These are phyloP conservation scores for Trapa bicornis DNA, from an alignment of 345 rosid species.

Conservation along the genomic window DNA sequence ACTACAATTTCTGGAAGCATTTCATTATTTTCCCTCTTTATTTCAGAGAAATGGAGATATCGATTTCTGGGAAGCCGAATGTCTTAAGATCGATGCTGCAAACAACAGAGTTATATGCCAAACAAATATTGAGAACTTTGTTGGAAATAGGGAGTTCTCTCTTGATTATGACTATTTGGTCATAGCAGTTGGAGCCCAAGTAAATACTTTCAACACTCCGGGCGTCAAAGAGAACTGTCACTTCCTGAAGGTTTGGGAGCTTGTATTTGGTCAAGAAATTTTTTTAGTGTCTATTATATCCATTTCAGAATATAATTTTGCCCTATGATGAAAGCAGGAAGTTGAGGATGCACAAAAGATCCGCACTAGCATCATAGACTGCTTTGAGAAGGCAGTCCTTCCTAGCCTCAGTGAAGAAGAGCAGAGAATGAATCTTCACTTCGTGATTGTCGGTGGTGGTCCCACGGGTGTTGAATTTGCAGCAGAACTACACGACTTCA, in stretches of 20 bases:
- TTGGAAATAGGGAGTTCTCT: slow-evolving; percentile 46
- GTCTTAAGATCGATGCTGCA: slow-evolving; percentile 62
- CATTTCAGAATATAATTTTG: not conserved
- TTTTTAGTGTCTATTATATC: not conserved
- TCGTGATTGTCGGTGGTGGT: slow-evolving; percentile 94
- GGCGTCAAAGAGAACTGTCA: slow-evolving; percentile 93
- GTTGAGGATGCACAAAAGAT: slow-evolving; percentile 93
- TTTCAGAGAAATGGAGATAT: slow-evolving; percentile 65
- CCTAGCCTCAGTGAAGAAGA: slow-evolving; percentile 81
- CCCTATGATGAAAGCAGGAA: slow-evolving; percentile 37
- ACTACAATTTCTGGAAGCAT: not conserved
- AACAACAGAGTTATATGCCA: slow-evolving; percentile 48
- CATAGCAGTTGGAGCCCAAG: slow-evolving; percentile 84
- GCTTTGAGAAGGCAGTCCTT: slow-evolving; percentile 83
- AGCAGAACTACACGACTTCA: slow-evolving; percentile 88
- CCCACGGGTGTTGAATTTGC: slow-evolving; percentile 99
- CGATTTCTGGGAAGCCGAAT: slow-evolving; percentile 80
- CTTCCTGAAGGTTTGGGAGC: slow-evolving; percentile 59
- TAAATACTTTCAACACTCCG: slow-evolving; percentile 82
- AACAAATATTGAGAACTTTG: slow-evolving; percentile 36
- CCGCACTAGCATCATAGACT: slow-evolving; percentile 66
- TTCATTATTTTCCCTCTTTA: slow-evolving; percentile 4
- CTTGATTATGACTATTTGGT: slow-evolving; percentile 83
- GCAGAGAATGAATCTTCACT: slow-evolving; percentile 65
- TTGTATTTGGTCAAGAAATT: slow-evolving; percentile 5